Evolutionary conservation across 495 filamentous ascomycete species (phyloP).

Genomic region (Bryoglossum gracile): DNA sequence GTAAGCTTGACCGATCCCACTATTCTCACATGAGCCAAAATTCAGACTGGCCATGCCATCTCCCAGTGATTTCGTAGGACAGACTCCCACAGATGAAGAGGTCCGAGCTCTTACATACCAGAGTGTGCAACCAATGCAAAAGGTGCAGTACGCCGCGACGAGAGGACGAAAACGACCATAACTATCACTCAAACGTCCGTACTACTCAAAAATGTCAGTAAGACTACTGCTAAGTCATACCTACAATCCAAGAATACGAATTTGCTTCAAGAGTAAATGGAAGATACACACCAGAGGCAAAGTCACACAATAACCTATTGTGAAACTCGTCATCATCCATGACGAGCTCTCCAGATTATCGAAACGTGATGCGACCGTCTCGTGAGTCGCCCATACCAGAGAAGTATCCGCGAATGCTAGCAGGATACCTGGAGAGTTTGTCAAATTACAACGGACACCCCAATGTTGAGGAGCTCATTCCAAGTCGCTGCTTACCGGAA

Average conservation of each 20-base stretch:
- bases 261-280: not conserved
- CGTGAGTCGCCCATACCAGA: slow-evolving; percentile 31
- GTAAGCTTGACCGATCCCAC: slow-evolving; percentile 45
- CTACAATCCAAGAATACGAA: not conserved
- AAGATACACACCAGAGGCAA: slow-evolving; percentile 29
- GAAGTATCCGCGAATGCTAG: slow-evolving; percentile 30
- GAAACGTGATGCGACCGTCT: slow-evolving; percentile 31
- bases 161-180: slow-evolving; percentile 82
- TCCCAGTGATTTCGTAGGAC: not conserved
- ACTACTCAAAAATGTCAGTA: slow-evolving; percentile 26
- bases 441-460: slow-evolving; percentile 3
- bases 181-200: slow-evolving; percentile 71
- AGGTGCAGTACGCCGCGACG: slow-evolving; percentile 38
- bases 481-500: slow-evolving; percentile 7
- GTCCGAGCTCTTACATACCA: slow-evolving; percentile 26
- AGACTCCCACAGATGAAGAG: not conserved
- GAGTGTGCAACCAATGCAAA: slow-evolving; percentile 28
- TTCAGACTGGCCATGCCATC: slow-evolving; percentile 2
- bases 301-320: slow-evolving; percentile 31
- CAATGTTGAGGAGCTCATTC: not conserved
- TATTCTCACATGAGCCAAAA: slow-evolving; percentile 23
- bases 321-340: slow-evolving; percentile 32
- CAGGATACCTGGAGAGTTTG: slow-evolving; percentile 27
- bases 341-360: slow-evolving; percentile 25
- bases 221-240: not conserved